Percentiles rank a stretch among this genome's conserved stretches.
phyloP scores from a whole-genome alignment of 306 rosid genomes.

The Cucumis cinereus region DNA sequence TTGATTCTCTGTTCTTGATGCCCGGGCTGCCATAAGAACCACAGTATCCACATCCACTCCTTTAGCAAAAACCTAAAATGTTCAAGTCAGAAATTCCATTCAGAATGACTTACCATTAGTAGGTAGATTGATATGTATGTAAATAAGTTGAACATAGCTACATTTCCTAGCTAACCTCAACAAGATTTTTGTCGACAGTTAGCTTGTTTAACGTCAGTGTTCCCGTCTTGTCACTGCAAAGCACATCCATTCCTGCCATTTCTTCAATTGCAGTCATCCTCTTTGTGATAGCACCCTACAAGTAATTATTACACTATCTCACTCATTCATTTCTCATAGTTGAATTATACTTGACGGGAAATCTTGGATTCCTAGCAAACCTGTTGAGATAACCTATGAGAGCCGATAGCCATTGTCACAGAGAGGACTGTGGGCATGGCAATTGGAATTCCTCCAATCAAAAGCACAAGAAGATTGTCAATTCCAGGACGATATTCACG shows the following conservation, averaged over 20 bases:
- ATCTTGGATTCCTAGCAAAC: constrained; percentile 27
- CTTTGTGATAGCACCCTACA: constrained; percentile 96
- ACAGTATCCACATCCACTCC: constrained; percentile 88
- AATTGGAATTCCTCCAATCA: constrained; percentile 97
- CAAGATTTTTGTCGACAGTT: constrained; percentile 76
- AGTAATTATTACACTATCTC: constrained; percentile 13
- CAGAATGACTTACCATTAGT: background rate
- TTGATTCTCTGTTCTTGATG: constrained; percentile 90
- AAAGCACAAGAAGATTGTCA: constrained; percentile 94
- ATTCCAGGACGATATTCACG: constrained; percentile 85
- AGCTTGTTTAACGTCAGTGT: constrained; percentile 88
- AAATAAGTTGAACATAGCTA: constrained; percentile 5
- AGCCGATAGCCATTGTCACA: constrained; percentile 97
- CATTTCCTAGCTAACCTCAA: constrained; percentile 52
- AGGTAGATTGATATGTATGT: background rate
- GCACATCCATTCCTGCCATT: constrained; percentile 99
- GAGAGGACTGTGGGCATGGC: constrained; percentile 99
- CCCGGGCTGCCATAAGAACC: constrained; percentile 94
- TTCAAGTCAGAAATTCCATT: constrained; percentile 12
- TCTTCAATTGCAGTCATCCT: constrained; percentile 99
- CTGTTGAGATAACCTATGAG: constrained; percentile 95
- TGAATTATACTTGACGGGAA: constrained; percentile 7
- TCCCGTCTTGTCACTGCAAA: constrained; percentile 98
- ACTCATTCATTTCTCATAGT: background rate
- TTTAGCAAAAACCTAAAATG: constrained; percentile 62